A percentile compares a stretch with the other conserved stretches of the same genome.
phyloP scores from a whole-genome alignment of 1,284 basidiomycete species.

The Termitomyces sp. region DNA sequence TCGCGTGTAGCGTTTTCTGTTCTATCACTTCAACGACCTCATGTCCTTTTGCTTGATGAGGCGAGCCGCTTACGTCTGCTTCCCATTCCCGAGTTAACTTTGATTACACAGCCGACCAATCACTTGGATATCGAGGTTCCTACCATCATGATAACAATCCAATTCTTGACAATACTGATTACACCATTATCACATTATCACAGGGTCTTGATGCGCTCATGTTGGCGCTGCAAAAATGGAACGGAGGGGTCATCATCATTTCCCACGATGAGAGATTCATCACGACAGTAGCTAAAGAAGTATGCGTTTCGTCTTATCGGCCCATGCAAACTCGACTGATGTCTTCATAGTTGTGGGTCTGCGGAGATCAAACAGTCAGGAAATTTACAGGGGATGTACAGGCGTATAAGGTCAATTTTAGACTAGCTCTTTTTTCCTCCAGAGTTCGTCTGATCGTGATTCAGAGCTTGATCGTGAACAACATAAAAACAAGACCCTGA shows the following conservation, averaged over 20 bases:
- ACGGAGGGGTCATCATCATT: constrained; percentile 93
- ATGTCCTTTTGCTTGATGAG: constrained; percentile 88
- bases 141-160: neutral
- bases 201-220: constrained; percentile 95
- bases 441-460: constrained; percentile 11
- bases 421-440: neutral
- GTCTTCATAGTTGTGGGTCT: constrained; percentile 75
- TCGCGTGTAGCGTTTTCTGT: constrained; percentile 93
- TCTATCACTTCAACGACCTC: constrained; percentile 84
- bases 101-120: constrained; percentile 76
- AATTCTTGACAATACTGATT: constrained; percentile 2
- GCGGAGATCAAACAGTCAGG: constrained; percentile 76
- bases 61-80: constrained; percentile 32
- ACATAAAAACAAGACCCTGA: constrained; percentile 64
- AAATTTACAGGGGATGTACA: constrained; percentile 91
- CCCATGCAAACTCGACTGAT: neutral
- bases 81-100: constrained; percentile 7
- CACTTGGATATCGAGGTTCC: constrained; percentile 90
- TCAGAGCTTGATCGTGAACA: constrained; percentile 75
- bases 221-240: constrained; percentile 83
- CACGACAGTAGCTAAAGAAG: constrained; percentile 77
- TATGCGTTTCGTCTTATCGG: constrained; percentile 25
- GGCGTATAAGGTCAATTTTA: constrained; percentile 74
- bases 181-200: neutral
- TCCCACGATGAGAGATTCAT: constrained; percentile 95